A percentile compares a stretch with the other conserved stretches of the same genome.
These are phyloP conservation scores for Aurantiochytrium sp. DNA, from an alignment of 108 stramenopile genomes.

Conservation along the genomic window DNA sequence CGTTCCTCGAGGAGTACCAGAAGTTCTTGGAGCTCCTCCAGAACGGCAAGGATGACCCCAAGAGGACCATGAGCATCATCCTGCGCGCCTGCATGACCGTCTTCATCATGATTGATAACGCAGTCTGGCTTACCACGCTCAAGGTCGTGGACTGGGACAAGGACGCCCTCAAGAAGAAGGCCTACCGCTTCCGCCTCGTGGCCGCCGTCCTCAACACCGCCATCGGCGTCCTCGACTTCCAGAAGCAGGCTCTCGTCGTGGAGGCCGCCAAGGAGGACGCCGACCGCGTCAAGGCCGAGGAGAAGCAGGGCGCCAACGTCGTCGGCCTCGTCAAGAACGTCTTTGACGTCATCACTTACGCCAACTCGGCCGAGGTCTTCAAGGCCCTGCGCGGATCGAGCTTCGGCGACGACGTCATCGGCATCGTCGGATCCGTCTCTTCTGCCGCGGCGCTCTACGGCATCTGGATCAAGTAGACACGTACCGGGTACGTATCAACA, in stretches of 20 bases:
- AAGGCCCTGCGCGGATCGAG: not conserved
- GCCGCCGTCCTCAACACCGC: constrained; percentile 1
- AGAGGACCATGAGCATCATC: not conserved
- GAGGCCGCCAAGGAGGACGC: not conserved
- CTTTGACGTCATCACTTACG: constrained; percentile 6
- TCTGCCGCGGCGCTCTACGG: not conserved
- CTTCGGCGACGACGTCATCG: not conserved
- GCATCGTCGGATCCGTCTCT: not conserved
- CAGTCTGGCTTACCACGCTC: not conserved
- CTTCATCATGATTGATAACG: not conserved
- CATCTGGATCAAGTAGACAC: constrained; percentile 1
- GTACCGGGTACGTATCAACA: not conserved
- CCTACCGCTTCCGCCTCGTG: not conserved
- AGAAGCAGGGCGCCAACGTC: not conserved
- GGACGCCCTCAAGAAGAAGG: constrained; percentile 21
- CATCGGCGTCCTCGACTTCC: not conserved
- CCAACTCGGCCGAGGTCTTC: constrained; percentile 8
- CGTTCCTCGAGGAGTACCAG: constrained; percentile 1
- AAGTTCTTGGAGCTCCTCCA: not conserved
- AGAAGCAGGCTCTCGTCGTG: constrained; percentile 7
- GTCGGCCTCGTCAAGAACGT: constrained; percentile 27
- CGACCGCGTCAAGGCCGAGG: constrained; percentile 27
- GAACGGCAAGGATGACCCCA: not conserved
- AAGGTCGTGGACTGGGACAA: constrained; percentile 3
- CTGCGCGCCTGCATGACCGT: constrained; percentile 23